Conservation (phyloP, 2,329 filamentous ascomycete species). For the Nothopassalora personata region DNA sequence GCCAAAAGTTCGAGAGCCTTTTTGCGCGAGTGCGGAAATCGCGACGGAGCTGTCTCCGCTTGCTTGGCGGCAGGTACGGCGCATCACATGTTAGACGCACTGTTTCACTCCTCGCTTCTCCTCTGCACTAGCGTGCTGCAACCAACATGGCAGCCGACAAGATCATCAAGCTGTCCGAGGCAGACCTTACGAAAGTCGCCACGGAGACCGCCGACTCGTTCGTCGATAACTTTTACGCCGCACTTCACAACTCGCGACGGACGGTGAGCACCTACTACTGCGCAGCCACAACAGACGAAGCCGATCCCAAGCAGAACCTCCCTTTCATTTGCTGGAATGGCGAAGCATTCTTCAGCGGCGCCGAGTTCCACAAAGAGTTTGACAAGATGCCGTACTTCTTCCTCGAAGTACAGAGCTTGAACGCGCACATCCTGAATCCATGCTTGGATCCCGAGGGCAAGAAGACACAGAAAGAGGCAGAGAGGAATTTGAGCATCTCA, state of each 20-base stretch:
- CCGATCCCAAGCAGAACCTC: conserved; percentile 47
- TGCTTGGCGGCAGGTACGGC: not conserved
- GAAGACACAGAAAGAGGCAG: conserved; percentile 34
- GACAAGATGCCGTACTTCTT: conserved; percentile 53
- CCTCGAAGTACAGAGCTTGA: conserved; percentile 71
- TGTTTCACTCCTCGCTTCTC: not conserved
- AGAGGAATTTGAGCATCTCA: conserved; percentile 62
- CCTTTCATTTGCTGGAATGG: conserved; percentile 78
- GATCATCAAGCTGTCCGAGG: conserved; percentile 25
- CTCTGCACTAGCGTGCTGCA: not conserved
- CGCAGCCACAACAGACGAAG: conserved; percentile 40
- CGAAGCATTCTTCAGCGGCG: conserved; percentile 56
- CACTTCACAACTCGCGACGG: conserved; percentile 57
- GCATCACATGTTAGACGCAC: not conserved
- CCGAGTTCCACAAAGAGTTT: conserved; percentile 64
- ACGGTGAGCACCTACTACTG: conserved; percentile 67
- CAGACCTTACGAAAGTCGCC: conserved; percentile 26
- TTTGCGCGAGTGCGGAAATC: conserved; percentile 2
- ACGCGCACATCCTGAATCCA: conserved; percentile 72
- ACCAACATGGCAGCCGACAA: conserved; percentile 13
- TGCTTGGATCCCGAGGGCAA: conserved; percentile 27
- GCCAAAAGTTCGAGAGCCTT: not conserved
- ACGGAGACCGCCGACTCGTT: conserved; percentile 64
- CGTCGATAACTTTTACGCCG: conserved; percentile 67
- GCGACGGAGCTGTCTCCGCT: not conserved